Evolutionary conservation across 805 yeast genomes (phyloP), one percentile per base, ranked within the genome.

Genomic region (Komagataella mondaviorum): DNA sequence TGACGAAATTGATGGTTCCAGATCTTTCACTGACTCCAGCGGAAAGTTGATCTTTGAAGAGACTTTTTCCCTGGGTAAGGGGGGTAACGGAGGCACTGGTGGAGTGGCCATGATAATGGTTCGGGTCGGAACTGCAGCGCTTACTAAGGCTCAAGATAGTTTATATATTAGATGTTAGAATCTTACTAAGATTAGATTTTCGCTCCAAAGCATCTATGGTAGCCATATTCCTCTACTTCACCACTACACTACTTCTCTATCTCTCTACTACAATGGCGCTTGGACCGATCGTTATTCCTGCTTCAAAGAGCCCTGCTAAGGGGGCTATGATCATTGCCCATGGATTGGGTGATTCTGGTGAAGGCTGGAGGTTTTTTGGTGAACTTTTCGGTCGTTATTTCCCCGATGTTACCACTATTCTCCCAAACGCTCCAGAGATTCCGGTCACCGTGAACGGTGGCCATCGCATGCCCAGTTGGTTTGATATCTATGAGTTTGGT

Each of bases 271-370:
- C 10, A 30, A 30, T 30, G 39, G 39, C 5, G 39, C 39, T 30
- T 30, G 39, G 39, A 30, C 39, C 67, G 6, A 69, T 70, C 0
- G 56, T 72, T 1, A 62, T 74, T 47, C 59, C 72, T 14, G 65
- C 75, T 6, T 71, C 77, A 4, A 66, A 64, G 17, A 55, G 55
- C 6, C 66, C 69, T 1, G 76, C 82, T 5, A 70, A 80, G 1
- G 83, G 87, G 1, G 80, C 89, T 1, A 69, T 89, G 39, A 85
- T 90, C 20, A 75, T 90, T 54, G 62, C 88, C 51, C 98, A 93
- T 63, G 98, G 99, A 0, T 71, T 91, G 16, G 99, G 99, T 7
- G 98, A 91, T 64, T 65, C 88, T 0, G 97, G 96, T 4, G 72
- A 74, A 16, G 97, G 97, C 1, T 91, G 96, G 96, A 71, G 78